phyloP scores from a whole-genome alignment of 257 asterid genomes.

The Solanum sejunctum region DNA sequence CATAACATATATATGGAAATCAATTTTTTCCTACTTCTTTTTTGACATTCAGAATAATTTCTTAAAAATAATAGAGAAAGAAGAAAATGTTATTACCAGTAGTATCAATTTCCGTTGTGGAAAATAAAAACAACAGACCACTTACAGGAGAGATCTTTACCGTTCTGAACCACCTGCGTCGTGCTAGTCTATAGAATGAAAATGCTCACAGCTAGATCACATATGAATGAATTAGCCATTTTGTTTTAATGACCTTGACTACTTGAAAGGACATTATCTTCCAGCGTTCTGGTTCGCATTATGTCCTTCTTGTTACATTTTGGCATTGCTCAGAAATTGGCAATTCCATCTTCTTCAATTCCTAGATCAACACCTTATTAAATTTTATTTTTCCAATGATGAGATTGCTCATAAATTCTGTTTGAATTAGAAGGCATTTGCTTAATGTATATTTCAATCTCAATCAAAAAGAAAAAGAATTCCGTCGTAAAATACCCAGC shows the following conservation, averaged over 20 bases:
- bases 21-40: not conserved
- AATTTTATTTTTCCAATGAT: not conserved
- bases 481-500: not conserved
- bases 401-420: not conserved
- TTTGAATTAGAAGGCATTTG: not conserved
- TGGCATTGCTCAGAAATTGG: not conserved
- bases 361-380: not conserved
- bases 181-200: not conserved
- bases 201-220: not conserved
- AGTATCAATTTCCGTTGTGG: not conserved
- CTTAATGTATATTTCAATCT: not conserved
- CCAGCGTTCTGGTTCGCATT: not conserved
- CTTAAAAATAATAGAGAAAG: not conserved
- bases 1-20: not conserved
- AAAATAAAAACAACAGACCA: not conserved
- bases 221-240: not conserved
- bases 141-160: not conserved
- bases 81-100: not conserved
- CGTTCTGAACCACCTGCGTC: not conserved
- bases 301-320: not conserved
- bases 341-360: too few species aligned
- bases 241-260: not conserved
- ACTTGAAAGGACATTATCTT: not conserved
- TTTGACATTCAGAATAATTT: not conserved
- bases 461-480: not conserved